Evolutionary conservation across 2,329 filamentous ascomycete genomes (phyloP).

Genomic region (Diaporthe citri): DNA sequence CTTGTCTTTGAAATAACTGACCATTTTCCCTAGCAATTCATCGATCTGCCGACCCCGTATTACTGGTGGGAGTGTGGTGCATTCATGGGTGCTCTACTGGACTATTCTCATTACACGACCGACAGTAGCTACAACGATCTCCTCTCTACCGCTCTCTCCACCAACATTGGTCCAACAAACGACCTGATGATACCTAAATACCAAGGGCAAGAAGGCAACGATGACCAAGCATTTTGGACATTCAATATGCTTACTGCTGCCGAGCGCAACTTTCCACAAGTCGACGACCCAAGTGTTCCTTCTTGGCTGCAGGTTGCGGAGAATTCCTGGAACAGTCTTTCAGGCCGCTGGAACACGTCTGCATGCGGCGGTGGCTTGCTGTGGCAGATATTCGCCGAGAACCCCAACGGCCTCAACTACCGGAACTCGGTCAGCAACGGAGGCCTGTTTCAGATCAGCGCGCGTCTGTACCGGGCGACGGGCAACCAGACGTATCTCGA

Average conservation of each 20-base stretch:
- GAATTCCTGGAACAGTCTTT: slow-evolving; percentile 81
- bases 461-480: slow-evolving; percentile 78
- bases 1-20: neutral
- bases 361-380: slow-evolving; percentile 79
- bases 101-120: slow-evolving; percentile 76
- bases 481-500: slow-evolving; percentile 74
- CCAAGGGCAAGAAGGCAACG: slow-evolving; percentile 75
- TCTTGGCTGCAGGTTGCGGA: slow-evolving; percentile 76
- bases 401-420: slow-evolving; percentile 81
- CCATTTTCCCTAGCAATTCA: slow-evolving; percentile 59
- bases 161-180: slow-evolving; percentile 67
- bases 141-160: slow-evolving; percentile 69
- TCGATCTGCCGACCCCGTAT: slow-evolving; percentile 74
- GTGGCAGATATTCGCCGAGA: slow-evolving; percentile 85
- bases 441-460: slow-evolving; percentile 84
- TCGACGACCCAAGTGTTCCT: slow-evolving; percentile 65
- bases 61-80: slow-evolving; percentile 78
- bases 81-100: slow-evolving; percentile 75
- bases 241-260: slow-evolving; percentile 76
- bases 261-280: slow-evolving; percentile 74
- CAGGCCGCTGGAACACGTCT: slow-evolving; percentile 75
- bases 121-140: slow-evolving; percentile 73
- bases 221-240: slow-evolving; percentile 82
- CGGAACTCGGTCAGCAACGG: slow-evolving; percentile 87
- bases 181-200: slow-evolving; percentile 72